Conservation (phyloP, 2,329 filamentous ascomycete species). For the Alternaria metachromatica region DNA sequence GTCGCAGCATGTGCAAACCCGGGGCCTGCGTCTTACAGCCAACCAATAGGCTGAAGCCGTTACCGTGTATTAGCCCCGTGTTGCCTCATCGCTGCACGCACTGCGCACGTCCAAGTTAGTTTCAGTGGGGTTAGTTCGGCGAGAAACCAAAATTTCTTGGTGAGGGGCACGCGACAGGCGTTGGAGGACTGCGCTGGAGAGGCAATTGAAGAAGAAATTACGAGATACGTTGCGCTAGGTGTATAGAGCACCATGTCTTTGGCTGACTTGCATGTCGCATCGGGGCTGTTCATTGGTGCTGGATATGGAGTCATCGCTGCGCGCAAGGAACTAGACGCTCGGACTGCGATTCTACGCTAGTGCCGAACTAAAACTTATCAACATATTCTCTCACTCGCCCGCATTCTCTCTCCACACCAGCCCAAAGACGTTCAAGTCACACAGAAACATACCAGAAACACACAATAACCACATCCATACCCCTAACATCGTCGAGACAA, state of each 20-base stretch:
- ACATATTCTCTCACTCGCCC: conserved; percentile 33
- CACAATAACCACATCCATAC: conserved; percentile 31
- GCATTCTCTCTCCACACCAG: conserved; percentile 40
- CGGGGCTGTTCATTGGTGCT: conserved; percentile 16
- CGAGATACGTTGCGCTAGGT: conserved; percentile 3
- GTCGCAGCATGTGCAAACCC: conserved; percentile 30
- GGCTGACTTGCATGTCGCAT: conserved; percentile 18
- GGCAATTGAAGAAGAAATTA: background rate
- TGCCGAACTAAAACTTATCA: conserved; percentile 30
- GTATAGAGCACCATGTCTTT: background rate
- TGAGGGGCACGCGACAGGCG: conserved; percentile 35
- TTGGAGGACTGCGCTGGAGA: background rate
- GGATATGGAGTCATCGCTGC: conserved; percentile 30
- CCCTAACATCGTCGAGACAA: conserved; percentile 54
- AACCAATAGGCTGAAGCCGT: conserved; percentile 34
- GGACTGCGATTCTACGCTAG: conserved; percentile 28
- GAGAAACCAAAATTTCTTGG: conserved; percentile 22
- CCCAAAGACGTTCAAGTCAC: conserved; percentile 52
- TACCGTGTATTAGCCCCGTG: conserved; percentile 31
- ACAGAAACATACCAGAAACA: conserved; percentile 35
- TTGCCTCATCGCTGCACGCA: conserved; percentile 39
- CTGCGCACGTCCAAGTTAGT: conserved; percentile 33
- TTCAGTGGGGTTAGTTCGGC: conserved; percentile 41
- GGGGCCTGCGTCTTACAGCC: conserved; percentile 31
- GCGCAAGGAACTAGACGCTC: conserved; percentile 19